phyloP scores from a whole-genome alignment of 495 filamentous ascomycete genomes.

The Penicillium coprophilum region DNA sequence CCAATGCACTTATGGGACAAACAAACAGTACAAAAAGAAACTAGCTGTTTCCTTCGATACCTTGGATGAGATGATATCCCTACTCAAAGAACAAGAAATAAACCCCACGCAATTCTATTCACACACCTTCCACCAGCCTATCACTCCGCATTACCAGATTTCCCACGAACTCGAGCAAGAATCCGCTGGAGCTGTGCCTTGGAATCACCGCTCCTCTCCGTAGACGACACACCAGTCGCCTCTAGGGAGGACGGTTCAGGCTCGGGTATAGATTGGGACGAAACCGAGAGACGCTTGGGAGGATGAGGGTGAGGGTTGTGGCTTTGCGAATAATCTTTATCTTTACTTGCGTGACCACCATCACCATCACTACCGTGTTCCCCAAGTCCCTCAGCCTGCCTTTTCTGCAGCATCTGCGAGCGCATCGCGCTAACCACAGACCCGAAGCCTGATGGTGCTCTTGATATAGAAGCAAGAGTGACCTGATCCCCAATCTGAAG shows the following conservation, averaged over 20 bases:
- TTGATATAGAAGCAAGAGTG: neutral
- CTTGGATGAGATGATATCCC: neutral
- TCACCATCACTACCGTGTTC: constrained; percentile 1
- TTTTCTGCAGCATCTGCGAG: constrained; percentile 25
- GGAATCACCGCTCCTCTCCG: constrained; percentile 21
- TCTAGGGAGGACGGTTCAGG: constrained; percentile 27
- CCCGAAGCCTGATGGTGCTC: constrained; percentile 18
- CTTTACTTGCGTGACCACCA: neutral
- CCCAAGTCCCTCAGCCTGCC: constrained; percentile 1
- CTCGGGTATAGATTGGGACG: constrained; percentile 17
- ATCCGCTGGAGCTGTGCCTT: constrained; percentile 25
- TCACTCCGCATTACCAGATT: constrained; percentile 9
- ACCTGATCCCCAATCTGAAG: constrained; percentile 23
- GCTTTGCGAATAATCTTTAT: neutral
- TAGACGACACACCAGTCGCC: constrained; percentile 20
- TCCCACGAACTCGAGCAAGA: constrained; percentile 25
- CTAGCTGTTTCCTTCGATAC: neutral
- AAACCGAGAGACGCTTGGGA: constrained; percentile 15
- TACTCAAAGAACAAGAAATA: neutral
- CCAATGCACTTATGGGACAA: neutral
- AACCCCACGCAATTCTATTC: neutral
- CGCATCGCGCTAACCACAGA: constrained; percentile 24
- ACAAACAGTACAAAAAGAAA: neutral
- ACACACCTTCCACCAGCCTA: neutral
- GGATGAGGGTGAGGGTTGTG: constrained; percentile 16